These are phyloP conservation scores for Tetradesmus obliquus DNA, from an alignment of 139 green algal genomes.

Conservation along the genomic window DNA sequence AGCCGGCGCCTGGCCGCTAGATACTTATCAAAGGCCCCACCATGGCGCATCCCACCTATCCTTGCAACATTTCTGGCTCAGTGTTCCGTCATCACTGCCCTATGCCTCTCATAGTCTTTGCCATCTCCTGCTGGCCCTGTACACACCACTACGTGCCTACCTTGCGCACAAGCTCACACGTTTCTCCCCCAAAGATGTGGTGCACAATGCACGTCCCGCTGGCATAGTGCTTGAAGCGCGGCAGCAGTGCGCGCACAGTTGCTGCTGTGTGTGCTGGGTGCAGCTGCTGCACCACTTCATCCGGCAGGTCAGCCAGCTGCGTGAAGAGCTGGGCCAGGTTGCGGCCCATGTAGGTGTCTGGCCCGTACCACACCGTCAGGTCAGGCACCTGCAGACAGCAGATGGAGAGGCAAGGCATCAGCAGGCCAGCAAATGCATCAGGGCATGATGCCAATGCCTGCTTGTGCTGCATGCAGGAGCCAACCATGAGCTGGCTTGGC, in stretches of 20 bases:
- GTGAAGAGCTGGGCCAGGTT: constrained; percentile 94
- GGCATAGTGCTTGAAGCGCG: constrained; percentile 90
- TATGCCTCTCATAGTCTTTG: not conserved
- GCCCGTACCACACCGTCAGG: constrained; percentile 95
- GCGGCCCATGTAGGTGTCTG: constrained; percentile 99
- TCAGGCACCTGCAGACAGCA: constrained; percentile 72
- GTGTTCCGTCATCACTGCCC: too few species aligned
- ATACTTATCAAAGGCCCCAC: too few species aligned
- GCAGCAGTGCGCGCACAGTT: constrained; percentile 76
- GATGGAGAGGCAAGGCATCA: not conserved
- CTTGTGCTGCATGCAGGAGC: not conserved
- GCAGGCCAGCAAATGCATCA: not conserved
- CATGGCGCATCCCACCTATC: too few species aligned
- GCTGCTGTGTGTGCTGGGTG: constrained; percentile 84
- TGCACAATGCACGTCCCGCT: constrained; percentile 98
- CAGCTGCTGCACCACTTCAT: constrained; percentile 76
- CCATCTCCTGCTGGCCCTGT: not conserved
- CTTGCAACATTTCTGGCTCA: too few species aligned
- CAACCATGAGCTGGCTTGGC: not conserved
- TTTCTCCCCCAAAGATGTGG: constrained; percentile 96
- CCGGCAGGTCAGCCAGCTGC: constrained; percentile 72
- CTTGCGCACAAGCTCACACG: constrained; percentile 67
- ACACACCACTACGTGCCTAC: not conserved
- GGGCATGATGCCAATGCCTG: not conserved
- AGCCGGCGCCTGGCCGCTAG: too few species aligned